Percentiles rank a stretch among this genome's conserved stretches.
Evolutionary conservation across 2,329 filamentous ascomycete species (phyloP).

Genomic region (Hymenoscyphus fraxineus): DNA sequence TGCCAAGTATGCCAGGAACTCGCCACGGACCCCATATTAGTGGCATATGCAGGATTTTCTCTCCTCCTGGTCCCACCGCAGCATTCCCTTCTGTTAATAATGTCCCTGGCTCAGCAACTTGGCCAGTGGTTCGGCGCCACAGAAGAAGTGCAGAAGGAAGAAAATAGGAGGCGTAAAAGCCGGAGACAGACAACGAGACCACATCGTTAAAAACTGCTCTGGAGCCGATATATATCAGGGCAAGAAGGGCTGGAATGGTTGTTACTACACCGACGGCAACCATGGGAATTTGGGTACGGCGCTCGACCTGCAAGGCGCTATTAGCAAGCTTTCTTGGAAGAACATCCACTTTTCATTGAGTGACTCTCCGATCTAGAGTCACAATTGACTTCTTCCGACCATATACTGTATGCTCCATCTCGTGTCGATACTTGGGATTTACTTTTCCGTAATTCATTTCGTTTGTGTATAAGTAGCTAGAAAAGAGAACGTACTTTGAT

Average conservation of each 20-base stretch:
- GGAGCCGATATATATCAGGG: conserved; percentile 40
- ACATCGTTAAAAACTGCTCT: conserved; percentile 42
- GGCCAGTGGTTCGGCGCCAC: conserved; percentile 38
- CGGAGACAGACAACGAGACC: conserved; percentile 41
- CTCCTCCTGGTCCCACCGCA: conserved; percentile 10
- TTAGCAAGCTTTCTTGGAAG: no score
- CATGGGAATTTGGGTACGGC: conserved; percentile 16
- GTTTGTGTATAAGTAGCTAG: no score
- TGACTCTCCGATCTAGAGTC: no score
- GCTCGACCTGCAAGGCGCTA: conserved; percentile 1
- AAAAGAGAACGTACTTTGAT: conserved; percentile 8
- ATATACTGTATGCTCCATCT: no score
- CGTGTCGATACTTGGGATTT: no score
- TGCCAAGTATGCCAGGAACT: conserved; percentile 47
- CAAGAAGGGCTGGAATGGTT: conserved; percentile 32
- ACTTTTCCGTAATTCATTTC: no score
- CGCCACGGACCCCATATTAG: conserved; percentile 55
- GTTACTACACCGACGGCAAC: conserved; percentile 25
- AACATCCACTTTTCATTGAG: no score
- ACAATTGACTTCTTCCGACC: no score
- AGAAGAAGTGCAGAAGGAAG: conserved; percentile 39
- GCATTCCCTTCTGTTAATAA: conserved; percentile 5
- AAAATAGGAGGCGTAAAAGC: conserved; percentile 44
- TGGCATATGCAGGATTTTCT: conserved; percentile 4
- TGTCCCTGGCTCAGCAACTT: conserved; percentile 17